phyloP scores from a whole-genome alignment of 1,139 yeast genomes.

The Saccharomyces hybrid region DNA sequence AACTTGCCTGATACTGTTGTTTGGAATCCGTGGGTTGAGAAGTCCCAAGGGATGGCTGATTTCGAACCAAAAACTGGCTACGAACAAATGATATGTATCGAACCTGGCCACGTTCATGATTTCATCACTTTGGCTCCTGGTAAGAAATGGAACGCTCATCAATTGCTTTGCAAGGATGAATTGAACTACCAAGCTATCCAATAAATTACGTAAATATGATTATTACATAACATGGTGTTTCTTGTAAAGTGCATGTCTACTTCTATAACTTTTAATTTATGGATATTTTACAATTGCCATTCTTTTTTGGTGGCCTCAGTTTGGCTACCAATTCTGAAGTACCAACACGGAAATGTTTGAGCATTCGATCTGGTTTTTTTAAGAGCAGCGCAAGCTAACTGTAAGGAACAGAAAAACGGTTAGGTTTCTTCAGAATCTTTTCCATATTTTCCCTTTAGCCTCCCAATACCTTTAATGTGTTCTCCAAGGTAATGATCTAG shows the following conservation, averaged over 20 bases:
- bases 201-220: not conserved
- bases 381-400: not conserved
- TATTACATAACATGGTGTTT: not conserved
- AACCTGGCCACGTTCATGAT: slow-evolving; percentile 79
- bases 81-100: slow-evolving; percentile 83
- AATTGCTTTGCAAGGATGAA: slow-evolving; percentile 40
- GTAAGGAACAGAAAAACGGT: slow-evolving; percentile 8
- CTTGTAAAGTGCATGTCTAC: not conserved
- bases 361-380: not conserved
- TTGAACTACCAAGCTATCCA: slow-evolving; percentile 35
- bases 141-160: slow-evolving; percentile 62
- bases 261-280: not conserved
- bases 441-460: no score
- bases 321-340: not conserved
- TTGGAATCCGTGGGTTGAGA: slow-evolving; percentile 95
- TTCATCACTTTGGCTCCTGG: slow-evolving; percentile 60
- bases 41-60: slow-evolving; percentile 74
- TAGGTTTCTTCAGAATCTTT: no score
- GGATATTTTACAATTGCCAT: not conserved
- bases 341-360: not conserved
- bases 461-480: no score
- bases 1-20: slow-evolving; percentile 85
- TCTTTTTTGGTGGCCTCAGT: not conserved
- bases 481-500: no score
- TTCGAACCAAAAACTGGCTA: slow-evolving; percentile 80